Base-by-base conservation (phyloP, 208 protist genomes). In the Wallacemonas sp. region DNA sequence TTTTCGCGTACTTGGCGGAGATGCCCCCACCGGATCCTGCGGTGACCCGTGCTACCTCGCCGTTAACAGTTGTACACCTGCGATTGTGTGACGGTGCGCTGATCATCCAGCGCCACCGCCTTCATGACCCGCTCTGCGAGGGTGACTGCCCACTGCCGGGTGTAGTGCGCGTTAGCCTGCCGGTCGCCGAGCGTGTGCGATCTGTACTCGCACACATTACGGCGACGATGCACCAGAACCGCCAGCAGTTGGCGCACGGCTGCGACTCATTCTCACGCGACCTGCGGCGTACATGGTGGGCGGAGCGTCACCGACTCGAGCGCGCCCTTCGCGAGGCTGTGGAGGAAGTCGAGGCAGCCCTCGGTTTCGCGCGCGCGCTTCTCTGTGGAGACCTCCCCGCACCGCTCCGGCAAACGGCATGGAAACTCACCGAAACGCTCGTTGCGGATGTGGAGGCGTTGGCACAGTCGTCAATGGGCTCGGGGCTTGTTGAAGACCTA, bases 341-440 rank as follows among this genome's bases (percentile, higher is more conserved):
- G 0, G 42, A 27, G 36, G 42, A 55, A n/a, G 38, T 91, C 41
- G 64, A 87, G 53, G 64, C 58, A 8, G 55, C 63, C 12, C 36
- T 81, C 3, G 70, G 67, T 2, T 61, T 71, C 17, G 66, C 68
- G 13, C 71, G 71, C 8, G 34, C 78, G 15, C 50, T 81, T 3
- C 60, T 88, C 29, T 57, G 69, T 15, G 81, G 85, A 4, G 66
- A 77, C 37, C 66, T 71, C n/a, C 34, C 71, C 37, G 17, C 19
- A n/a, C 36, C 45, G 0, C 73, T 78, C 29, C 39, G 42, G 1
- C n/a, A 17, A 10, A 57, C 22, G 30, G 34, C 82, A 22, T 46
- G 50, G 10, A 32, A 39, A 15, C 50, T 78, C 2, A 69, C 71
- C 12, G 41, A 2, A 13, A 4, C 50, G 15, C 63, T 87, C 22